Evolutionary conservation across 2,329 filamentous ascomycete genomes (phyloP).

Genomic region (Penicillium sp.): DNA sequence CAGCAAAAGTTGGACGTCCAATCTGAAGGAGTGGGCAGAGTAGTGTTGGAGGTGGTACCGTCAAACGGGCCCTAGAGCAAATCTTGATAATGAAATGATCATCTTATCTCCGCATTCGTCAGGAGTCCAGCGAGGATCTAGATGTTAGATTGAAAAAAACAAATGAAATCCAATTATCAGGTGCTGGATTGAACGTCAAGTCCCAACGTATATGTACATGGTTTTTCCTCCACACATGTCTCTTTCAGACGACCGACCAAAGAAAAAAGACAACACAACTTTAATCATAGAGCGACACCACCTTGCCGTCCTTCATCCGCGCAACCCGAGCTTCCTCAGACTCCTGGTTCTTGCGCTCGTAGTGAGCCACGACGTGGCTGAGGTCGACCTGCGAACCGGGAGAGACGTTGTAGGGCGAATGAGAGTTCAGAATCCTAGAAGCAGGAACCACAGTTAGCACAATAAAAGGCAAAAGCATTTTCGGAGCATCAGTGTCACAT

Average conservation of each 20-base stretch:
- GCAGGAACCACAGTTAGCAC: constrained; percentile 5
- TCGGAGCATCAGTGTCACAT: constrained; percentile 37
- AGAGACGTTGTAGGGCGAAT: constrained; percentile 63
- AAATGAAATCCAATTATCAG: constrained; percentile 30
- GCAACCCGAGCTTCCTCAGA: constrained; percentile 57
- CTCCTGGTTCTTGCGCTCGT: constrained; percentile 57
- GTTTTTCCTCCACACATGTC: constrained; percentile 27
- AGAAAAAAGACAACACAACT: constrained; percentile 22
- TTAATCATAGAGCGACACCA: constrained; percentile 46
- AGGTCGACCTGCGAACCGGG: constrained; percentile 62
- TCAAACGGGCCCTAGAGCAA: neutral
- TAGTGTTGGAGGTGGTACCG: constrained; percentile 41
- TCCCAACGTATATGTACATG: constrained; percentile 39
- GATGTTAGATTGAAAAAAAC: constrained; percentile 14
- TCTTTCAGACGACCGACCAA: constrained; percentile 22
- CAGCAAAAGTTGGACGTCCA: constrained; percentile 39
- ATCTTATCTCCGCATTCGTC: neutral
- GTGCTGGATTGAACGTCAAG: constrained; percentile 27
- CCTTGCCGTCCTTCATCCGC: constrained; percentile 46
- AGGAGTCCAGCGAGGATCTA: neutral
- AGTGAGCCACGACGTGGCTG: constrained; percentile 61
- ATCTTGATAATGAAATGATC: neutral
- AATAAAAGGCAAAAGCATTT: neutral
- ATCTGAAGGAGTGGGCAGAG: constrained; percentile 46
- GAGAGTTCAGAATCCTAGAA: constrained; percentile 60